Base-by-base conservation (phyloP, 108 stramenopile species). In the Cyclotella baltica region DNA sequence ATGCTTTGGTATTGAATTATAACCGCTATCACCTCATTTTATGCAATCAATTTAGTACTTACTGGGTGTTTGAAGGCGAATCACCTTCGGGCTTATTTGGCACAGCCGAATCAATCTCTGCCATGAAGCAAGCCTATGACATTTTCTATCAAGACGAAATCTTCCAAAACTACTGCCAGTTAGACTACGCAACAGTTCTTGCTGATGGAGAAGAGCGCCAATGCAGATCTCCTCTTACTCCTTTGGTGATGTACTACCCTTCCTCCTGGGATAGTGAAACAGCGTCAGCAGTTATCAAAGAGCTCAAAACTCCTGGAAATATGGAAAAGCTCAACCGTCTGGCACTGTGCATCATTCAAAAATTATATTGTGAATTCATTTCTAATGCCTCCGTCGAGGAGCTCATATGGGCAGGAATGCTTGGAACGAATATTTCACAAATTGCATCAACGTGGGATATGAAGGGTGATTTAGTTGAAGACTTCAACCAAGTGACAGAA, bases 21-120 rank as follows among this genome's bases (percentile, higher is more conserved):
- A 1, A 48, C n/a, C n/a, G 4, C 2, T n/a, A n/a, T n/a, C 2
- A 18, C 3, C 1, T 15, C 27, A 57, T 2, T 28, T 28, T 22
- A 27, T 57, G 22, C 6, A 1, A 15, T 1, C 22, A 28, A 20
- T 3, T 25, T 37, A 64, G 83, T 31, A 67, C 78, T 43, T 83
- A 67, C 38, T 85, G 87, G 87, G 74, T 88, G 16, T 88, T 83
- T 55, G 87, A 88, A 59, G 78, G 73, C 15, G 23, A 80, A 51
- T 69, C 64, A 8, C 35, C 37, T 6, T 36, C 0, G 2, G 87
- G 87, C 15, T 31, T 85, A 0, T 86, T 88, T 40, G 77, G 73
- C 3, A 55, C 78, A 15, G 43, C 22, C 18, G 73, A 80, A 34
- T 38, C 50, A 5, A 81, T 88, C 16, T 19, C 33, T 15, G 78